Base-by-base conservation (phyloP, 2,329 filamentous ascomycete species). In the Aspergillus spinulosporus region DNA sequence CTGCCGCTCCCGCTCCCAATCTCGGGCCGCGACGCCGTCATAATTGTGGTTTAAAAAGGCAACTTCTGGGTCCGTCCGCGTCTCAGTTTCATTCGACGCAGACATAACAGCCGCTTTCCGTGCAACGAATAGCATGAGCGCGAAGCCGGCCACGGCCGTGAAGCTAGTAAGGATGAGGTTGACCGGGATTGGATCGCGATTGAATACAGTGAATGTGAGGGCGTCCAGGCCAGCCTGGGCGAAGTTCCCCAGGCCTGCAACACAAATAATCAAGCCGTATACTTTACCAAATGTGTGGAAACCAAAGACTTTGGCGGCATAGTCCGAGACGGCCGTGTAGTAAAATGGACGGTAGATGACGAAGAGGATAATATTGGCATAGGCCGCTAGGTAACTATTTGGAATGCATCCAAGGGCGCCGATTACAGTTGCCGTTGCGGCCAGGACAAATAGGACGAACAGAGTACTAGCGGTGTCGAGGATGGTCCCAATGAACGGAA, bases 271-370 rank as follows among this genome's bases (percentile, higher is more conserved):
- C 15, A 92, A 81, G 7, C 92, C 92, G 73, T 96, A 96, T n/a
- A 97, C 91, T 56, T 90, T 96, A 45, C 92, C 92, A 64, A 96
- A 96, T 0, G 91, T 96, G 59, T 86, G 82, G 75, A 96, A 96
- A 12, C 92, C 92, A 70, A 96, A 96, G 36, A 96, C 91, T 75
- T 96, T 96, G 59, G 90, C 91, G 15, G 85, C 84, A 72, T 95
- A 96, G 75, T 96, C 92, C 57, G 88, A 92, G 7, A 96, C 89
- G 2, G 90, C 84, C 0, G 91, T 94, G 74, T 96, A 96, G 75
- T 94, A 96, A 54, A 96, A 87, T 0, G 91, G 91, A 0, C 92
- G 83, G 71, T 94, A 95, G 11, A 94, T 72, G 14, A 93, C 89
- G 68, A 96, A 96, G 7, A 96, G 81, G 46, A 80, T 76, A 52